phyloP scores from a whole-genome alignment of 1,284 basidiomycete genomes.

The Marasmius fiardii region DNA sequence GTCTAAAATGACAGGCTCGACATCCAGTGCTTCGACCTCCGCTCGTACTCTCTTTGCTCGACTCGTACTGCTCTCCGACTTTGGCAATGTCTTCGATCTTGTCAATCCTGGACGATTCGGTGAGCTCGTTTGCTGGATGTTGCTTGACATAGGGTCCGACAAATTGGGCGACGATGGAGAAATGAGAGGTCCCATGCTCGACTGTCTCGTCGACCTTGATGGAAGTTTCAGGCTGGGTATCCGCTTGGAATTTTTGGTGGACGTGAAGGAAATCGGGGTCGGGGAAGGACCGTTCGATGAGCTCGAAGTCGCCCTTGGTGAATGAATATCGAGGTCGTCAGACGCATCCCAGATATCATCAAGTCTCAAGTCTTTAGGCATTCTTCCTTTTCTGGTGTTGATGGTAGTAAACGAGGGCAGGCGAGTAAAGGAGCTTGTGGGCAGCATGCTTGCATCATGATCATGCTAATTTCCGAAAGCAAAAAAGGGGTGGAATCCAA shows the following conservation, averaged over 20 bases:
- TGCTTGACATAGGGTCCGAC: background rate
- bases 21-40: conserved; percentile 31
- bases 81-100: conserved; percentile 30
- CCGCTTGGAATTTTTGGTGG: background rate
- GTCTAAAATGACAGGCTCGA: conserved; percentile 45
- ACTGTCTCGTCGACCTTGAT: conserved; percentile 4
- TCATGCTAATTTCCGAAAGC: too few relatives aligned
- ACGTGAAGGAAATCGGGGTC: background rate
- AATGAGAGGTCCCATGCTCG: conserved; percentile 4
- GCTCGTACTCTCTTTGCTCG: conserved; percentile 21
- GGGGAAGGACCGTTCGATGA: conserved; percentile 4
- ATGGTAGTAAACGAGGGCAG: too few relatives aligned
- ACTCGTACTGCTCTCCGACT: conserved; percentile 13
- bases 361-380: conserved; percentile 12
- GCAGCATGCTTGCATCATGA: too few relatives aligned
- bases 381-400: background rate
- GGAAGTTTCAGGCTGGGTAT: background rate
- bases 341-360: conserved; percentile 6
- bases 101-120: conserved; percentile 12
- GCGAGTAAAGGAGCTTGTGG: too few relatives aligned
- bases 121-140: background rate
- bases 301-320: conserved; percentile 4
- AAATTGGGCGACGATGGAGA: conserved; percentile 15
- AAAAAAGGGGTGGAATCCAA: too few relatives aligned
- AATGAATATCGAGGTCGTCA: conserved; percentile 5